Conservation (phyloP, 225 moss, liverwort and hornwort genomes). For the Neckera pumila region DNA sequence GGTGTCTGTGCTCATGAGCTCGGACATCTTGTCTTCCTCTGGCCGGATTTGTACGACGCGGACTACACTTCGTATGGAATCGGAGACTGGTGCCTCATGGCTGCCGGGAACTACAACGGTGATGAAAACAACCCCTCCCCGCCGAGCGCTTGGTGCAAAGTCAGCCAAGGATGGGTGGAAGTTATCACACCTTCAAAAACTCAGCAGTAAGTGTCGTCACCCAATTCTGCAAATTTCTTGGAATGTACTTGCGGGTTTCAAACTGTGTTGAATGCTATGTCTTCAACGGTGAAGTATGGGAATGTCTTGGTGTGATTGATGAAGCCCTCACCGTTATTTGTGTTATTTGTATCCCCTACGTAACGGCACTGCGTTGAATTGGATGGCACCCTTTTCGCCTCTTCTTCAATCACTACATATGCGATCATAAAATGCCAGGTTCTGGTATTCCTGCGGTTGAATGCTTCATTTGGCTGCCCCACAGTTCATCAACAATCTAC, state of each 20-base stretch:
- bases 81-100: slow-evolving; percentile 43
- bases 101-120: slow-evolving; percentile 33
- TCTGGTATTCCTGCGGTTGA: background rate
- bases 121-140: slow-evolving; percentile 16
- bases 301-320: too few species aligned
- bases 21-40: slow-evolving; percentile 25
- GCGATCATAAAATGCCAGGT: too few species aligned
- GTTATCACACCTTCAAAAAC: background rate
- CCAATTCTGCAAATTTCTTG: background rate
- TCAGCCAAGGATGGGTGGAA: slow-evolving; percentile 29
- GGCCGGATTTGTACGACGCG: slow-evolving; percentile 36
- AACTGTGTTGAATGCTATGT: background rate
- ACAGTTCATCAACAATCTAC: background rate
- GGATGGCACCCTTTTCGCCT: background rate
- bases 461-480: background rate
- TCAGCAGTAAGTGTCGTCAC: background rate
- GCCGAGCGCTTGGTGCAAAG: slow-evolving; percentile 42
- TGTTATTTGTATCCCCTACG: background rate
- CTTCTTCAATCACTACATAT: too few species aligned
- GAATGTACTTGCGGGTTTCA: background rate
- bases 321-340: background rate
- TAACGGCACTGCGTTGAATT: too few species aligned
- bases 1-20: slow-evolving; percentile 40
- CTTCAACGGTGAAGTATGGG: background rate
- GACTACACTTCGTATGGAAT: slow-evolving; percentile 28